Base-by-base conservation (phyloP, 371 early-diverging fungal genomes). In the Phascolomyces articulosus region DNA sequence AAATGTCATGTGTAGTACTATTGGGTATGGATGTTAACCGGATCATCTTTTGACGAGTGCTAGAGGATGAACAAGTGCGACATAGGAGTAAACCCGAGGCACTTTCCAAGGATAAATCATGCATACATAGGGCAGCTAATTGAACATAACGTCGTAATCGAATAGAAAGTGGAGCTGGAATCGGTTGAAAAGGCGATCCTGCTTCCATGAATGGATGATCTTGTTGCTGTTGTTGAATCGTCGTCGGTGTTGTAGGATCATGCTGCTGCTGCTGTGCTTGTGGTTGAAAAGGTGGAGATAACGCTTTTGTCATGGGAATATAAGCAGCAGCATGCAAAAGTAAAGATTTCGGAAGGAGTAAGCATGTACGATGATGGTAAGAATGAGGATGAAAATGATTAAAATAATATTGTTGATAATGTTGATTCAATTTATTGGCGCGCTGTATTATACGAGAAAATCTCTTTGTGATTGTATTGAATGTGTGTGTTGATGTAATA, bases 261-360 rank as follows among this genome's bases (percentile, higher is more conserved):
- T n/a, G n/a, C n/a, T 34, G 44, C 21, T 63, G 28, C 26, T 53
- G 28, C 51, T 66, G 60, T 38, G 65, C 47, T 48, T 23, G 31
- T 10, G 41, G n/a, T n/a, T 57, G 55, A 16, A 55, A 62, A 55
- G 57, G 49, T 21, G 68, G 64, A 16, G 73, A 75, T 13, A 78
- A 53, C 23, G 74, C 70, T 58, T 74, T 73, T 15, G 70, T 65
- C 60, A 70, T 67, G 47, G 79, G 79, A 24, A 78, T 70, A 58
- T 73, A 69, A 8, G 62, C 60, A 28, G 79, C 71, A 20, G 79
- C 73, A 60, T 75, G 75, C 27, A 78, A 56, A 27, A 78, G 49
- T n/a, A 78, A 55, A 20, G 75, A 59, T 49, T 78, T 78, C 28
- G 79, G 79, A 41, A 78, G 61, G 65, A 73, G 69, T 48, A 78